Base-by-base conservation (phyloP, 805 yeast genomes). In the Lachancea thermotolerans region DNA sequence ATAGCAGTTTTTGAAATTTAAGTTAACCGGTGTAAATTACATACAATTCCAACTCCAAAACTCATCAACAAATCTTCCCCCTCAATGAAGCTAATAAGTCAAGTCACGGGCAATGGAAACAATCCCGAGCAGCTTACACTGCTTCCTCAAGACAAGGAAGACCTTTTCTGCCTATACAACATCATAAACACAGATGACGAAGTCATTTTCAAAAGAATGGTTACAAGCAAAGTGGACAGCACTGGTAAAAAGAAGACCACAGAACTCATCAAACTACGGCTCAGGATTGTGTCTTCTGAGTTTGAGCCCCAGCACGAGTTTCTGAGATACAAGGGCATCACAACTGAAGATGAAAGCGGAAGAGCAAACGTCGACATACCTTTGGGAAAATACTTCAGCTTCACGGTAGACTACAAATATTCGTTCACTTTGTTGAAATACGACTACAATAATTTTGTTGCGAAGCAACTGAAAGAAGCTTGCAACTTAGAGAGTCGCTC, bases 91-190 rank as follows among this genome's bases (percentile, higher is more conserved):
- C 30, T 42, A 7, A 42, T 42, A 18, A 42, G 21, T 17, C 45
- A 42, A 21, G 37, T 42, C 10, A 56, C 46, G 30, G 48, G 51
- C 7, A 39, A 54, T 1, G 47, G 48, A 21, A 58, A 53, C 12
- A 58, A 54, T 10, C 63, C 62, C 3, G 50, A 47, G 10, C 49
- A 40, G 27, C 33, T 87, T 16, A 73, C 85, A 0, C 62, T 91
- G 16, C 68, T 79, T 3, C 90, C 97, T 0, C 85, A 90, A 57
- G 98, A 93, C 56, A 78, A 84, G 39, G 97, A 91, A 55, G 99
- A 91, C 62, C 70, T 93, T 49, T 93, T 96, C 88, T 81, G 85
- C 21, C 59, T 87, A 3, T 88, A 88, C 69, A 93, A 91, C 58
- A 68, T 93, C 21, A 72, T 93, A 2, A 82, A 80, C 41, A 76